Conservation (phyloP, 495 filamentous ascomycete genomes). For the Aspergillus leporis region DNA sequence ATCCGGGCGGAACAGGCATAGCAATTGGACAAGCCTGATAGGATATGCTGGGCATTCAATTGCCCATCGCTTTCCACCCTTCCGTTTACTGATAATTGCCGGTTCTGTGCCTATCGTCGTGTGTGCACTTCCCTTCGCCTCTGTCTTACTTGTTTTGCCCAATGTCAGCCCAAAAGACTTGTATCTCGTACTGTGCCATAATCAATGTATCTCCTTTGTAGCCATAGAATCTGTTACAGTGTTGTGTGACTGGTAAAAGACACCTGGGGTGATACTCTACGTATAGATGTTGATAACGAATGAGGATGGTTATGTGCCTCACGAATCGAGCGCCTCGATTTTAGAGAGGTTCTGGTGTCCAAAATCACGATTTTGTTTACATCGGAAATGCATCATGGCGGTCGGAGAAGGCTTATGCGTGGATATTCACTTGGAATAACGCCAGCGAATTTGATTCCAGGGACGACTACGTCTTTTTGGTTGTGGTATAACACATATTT, state of each 20-base stretch:
- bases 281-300: neutral
- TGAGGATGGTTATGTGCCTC: too few relatives aligned
- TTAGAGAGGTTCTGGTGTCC: too few relatives aligned
- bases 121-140: slow-evolving; percentile 25
- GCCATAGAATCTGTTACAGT: slow-evolving; percentile 36
- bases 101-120: slow-evolving; percentile 20
- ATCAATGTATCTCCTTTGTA: slow-evolving; percentile 53
- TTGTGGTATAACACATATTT: too few relatives aligned
- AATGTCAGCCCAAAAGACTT: slow-evolving; percentile 39
- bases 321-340: too few relatives aligned
- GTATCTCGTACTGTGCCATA: slow-evolving; percentile 54
- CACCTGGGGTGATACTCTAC: neutral
- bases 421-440: too few relatives aligned
- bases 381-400: too few relatives aligned
- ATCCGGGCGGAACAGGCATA: slow-evolving; percentile 30
- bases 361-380: too few relatives aligned
- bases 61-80: slow-evolving; percentile 7
- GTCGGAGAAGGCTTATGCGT: too few relatives aligned
- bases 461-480: too few relatives aligned
- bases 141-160: slow-evolving; percentile 42
- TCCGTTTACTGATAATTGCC: slow-evolving; percentile 20
- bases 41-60: slow-evolving; percentile 9
- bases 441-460: too few relatives aligned
- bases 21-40: slow-evolving; percentile 19
- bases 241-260: slow-evolving; percentile 9